These are phyloP conservation scores for Fusarium sp. DNA, from an alignment of 2,329 filamentous ascomycete species.

Conservation along the genomic window DNA sequence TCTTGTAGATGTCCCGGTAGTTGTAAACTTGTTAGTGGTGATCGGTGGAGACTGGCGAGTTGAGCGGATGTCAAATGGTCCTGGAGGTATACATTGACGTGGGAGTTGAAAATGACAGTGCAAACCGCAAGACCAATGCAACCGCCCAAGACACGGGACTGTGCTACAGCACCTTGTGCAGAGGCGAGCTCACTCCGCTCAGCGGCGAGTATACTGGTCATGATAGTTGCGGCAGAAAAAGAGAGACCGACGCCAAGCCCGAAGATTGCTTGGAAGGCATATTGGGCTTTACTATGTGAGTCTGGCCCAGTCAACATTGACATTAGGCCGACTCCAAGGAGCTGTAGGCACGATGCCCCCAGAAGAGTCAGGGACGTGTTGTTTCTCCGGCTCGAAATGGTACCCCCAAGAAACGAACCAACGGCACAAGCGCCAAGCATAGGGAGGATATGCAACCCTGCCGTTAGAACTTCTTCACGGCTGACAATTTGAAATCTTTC, in stretches of 20 bases:
- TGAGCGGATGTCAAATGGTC: constrained; percentile 48
- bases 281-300: constrained; percentile 53
- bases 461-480: constrained; percentile 59
- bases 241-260: constrained; percentile 68
- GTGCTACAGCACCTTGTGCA: constrained; percentile 67
- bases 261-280: constrained; percentile 65
- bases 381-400: constrained; percentile 62
- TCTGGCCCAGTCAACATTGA: constrained; percentile 51
- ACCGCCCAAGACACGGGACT: constrained; percentile 68
- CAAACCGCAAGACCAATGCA: constrained; percentile 67
- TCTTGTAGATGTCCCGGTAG: constrained; percentile 47
- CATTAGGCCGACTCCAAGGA: constrained; percentile 62
- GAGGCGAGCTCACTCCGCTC: constrained; percentile 61
- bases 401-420: constrained; percentile 64
- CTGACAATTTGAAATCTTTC: constrained; percentile 70
- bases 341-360: constrained; percentile 59
- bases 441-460: constrained; percentile 66
- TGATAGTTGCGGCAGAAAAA: constrained; percentile 65
- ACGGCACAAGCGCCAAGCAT: constrained; percentile 65
- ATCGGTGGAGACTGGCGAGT: constrained; percentile 55
- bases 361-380: constrained; percentile 62
- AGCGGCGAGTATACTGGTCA: constrained; percentile 62
- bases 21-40: constrained; percentile 51
- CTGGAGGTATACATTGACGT: constrained; percentile 51
- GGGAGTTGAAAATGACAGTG: constrained; percentile 65